Base-by-base conservation (phyloP, 306 rosid genomes). In the Dalbergia cochinchinensis region DNA sequence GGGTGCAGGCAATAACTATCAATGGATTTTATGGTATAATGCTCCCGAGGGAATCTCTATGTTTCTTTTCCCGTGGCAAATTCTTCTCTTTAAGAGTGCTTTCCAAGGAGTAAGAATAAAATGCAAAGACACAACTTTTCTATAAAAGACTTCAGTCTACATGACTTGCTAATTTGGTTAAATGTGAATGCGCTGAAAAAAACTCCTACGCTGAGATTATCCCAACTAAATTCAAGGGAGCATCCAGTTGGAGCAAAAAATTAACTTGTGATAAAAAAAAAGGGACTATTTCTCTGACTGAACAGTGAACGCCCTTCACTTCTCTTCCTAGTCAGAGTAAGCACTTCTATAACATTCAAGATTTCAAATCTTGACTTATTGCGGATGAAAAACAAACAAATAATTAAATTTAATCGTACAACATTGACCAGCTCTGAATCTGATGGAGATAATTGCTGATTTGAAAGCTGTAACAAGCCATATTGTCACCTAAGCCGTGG, bases 401-500 rank as follows among this genome's bases (percentile, higher is more conserved):
- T n/a, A 48, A 66, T 76, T 59, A 18, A 55, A 78, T 34, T 82
- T 45, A 19, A 69, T 69, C n/a, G 54, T 67, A 60, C 75, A 65
- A 4, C 59, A 60, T 69, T 83, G 74, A 31, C 45, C 60, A 86
- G 41, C 67, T 11, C 7, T 33, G 80, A 66, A 11, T 11, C 7
- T 33, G 82, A 66, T 15, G 69, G 73, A 39, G 37, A 16, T 69
- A 15, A 42, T 20, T 12, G 13, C 45, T 12, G 80, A 41, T 19
- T 51, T 35, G 37, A 67, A 65, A 69, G 67, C 62, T 59, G 67
- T n/a, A 51, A 19, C 50, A 58, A 78, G 42, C 69, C 57, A 57
- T 5, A 55, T 10, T 5, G 48, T 19, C 66, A 80, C 35, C 83
- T 84, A 90, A 9, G 91, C 86, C 1, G 89, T 69, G 80, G 94